Base-by-base conservation (phyloP, 805 yeast genomes). In the Blastobotrys peoriensis region DNA sequence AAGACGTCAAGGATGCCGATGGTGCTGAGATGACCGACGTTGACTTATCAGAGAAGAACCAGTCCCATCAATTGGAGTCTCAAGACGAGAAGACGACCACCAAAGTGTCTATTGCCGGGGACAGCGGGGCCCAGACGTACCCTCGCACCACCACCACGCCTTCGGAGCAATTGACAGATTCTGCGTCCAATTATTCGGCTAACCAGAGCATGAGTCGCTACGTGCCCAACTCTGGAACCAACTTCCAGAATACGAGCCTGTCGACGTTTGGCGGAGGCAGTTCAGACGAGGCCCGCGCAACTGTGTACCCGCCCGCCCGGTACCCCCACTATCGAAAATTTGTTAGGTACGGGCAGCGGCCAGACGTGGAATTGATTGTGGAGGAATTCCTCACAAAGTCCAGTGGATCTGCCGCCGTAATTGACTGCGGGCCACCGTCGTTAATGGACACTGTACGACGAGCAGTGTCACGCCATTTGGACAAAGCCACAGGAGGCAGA, bases 351-450 rank as follows among this genome's bases (percentile, higher is more conserved):
- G 45, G 45, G 6, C 33, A 49, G 20, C 66, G 83, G 52, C 85
- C 86, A 1, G 56, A 66, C 41, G 47, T 79, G 35, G 61, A 61
- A 0, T 54, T 56, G 3, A 44, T 79, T 3, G 64, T 79, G 2
- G 45, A 55, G 5, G 46, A 62, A 3, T 74, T 71, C 44, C 55
- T 66, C n/a, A 42, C 61, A 5, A 62, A 63, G 28, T 62, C 72
- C 2, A 40, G 54, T 3, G 71, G 76, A 0, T 65, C 78, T 15
- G 61, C 74, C 33, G 75, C 75, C 1, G 71, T 79, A 36, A 66
- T 79, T 22, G 69, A 77, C 2, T 81, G 87, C 65, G 87, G 87
- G 3, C 83, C 80, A 40, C 73, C 79, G 23, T 45, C 58, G 2
- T 71, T 79, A 70, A 78, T 72, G 54, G 91, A 84, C 57, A 65